These are phyloP conservation scores for Fraxinus angustifolia DNA, from an alignment of 305 asterid species.

Conservation along the genomic window DNA sequence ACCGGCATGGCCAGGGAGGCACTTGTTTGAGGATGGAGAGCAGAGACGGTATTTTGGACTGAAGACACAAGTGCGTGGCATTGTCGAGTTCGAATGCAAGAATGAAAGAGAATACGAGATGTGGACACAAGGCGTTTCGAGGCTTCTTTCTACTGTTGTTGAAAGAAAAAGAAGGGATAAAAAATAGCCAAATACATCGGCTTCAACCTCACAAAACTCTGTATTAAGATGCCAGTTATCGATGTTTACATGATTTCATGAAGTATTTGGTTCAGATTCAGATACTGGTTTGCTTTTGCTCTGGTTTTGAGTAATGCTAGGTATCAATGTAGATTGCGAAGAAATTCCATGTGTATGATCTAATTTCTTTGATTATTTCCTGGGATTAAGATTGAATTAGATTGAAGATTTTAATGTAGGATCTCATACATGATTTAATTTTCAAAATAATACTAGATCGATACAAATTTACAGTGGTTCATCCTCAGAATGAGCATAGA, in stretches of 20 bases:
- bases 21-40: slow-evolving; percentile 86
- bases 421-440: neutral
- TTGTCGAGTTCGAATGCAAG: slow-evolving; percentile 88
- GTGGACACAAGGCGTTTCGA: slow-evolving; percentile 96
- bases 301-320: neutral
- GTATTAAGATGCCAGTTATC: slow-evolving; percentile 1
- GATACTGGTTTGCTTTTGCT: neutral
- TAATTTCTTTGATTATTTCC: neutral
- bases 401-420: neutral
- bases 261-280: slow-evolving; percentile 5
- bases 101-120: slow-evolving; percentile 81
- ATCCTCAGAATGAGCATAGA: neutral
- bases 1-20: slow-evolving; percentile 97
- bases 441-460: neutral
- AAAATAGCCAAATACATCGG: slow-evolving; percentile 20
- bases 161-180: slow-evolving; percentile 55
- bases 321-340: neutral
- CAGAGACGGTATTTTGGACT: slow-evolving; percentile 84
- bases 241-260: slow-evolving; percentile 1
- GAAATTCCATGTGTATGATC: neutral
- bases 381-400: neutral
- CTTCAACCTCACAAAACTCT: neutral
- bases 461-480: neutral
- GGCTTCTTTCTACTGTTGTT: slow-evolving; percentile 79
- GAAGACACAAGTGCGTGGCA: slow-evolving; percentile 71